Percentiles rank a stretch among this genome's conserved stretches.
These are phyloP conservation scores for Mycena belliarum DNA, from an alignment of 768 basidiomycete species.

Conservation along the genomic window DNA sequence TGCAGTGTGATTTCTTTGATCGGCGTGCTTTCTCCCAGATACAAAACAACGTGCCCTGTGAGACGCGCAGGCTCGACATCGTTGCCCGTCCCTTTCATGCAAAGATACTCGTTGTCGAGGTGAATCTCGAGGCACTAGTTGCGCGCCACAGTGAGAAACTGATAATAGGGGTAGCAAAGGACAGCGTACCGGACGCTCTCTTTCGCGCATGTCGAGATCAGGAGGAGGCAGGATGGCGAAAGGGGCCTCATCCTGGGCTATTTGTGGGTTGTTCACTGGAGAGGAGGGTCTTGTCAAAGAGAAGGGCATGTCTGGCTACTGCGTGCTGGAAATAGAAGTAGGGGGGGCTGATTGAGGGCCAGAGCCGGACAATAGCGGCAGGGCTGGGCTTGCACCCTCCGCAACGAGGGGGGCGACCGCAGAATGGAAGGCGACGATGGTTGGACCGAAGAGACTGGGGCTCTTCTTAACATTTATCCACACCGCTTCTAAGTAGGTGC, in stretches of 20 bases:
- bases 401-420: background rate
- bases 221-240: slow-evolving; percentile 4
- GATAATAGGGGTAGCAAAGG: background rate
- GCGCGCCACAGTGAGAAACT: background rate
- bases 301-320: slow-evolving; percentile 11
- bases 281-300: slow-evolving; percentile 20
- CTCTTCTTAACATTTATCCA: background rate
- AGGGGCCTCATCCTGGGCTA: slow-evolving; percentile 15
- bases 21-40: slow-evolving; percentile 79
- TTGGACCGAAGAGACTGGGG: background rate
- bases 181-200: slow-evolving; percentile 18
- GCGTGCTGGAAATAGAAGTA: slow-evolving; percentile 1
- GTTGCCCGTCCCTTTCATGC: slow-evolving; percentile 75
- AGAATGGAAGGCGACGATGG: slow-evolving; percentile 14
- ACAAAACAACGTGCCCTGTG: slow-evolving; percentile 78
- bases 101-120: slow-evolving; percentile 68
- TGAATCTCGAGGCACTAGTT: slow-evolving; percentile 62
- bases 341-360: background rate
- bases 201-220: slow-evolving; percentile 17
- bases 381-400: background rate
- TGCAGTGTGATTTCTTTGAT: slow-evolving; percentile 83
- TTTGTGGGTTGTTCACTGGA: slow-evolving; percentile 11
- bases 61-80: slow-evolving; percentile 84
- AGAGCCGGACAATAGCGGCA: slow-evolving; percentile 4
- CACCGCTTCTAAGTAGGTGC: background rate